Base-by-base conservation (phyloP, 2,329 filamentous ascomycete species). In the Colletotrichum cordylinicola region DNA sequence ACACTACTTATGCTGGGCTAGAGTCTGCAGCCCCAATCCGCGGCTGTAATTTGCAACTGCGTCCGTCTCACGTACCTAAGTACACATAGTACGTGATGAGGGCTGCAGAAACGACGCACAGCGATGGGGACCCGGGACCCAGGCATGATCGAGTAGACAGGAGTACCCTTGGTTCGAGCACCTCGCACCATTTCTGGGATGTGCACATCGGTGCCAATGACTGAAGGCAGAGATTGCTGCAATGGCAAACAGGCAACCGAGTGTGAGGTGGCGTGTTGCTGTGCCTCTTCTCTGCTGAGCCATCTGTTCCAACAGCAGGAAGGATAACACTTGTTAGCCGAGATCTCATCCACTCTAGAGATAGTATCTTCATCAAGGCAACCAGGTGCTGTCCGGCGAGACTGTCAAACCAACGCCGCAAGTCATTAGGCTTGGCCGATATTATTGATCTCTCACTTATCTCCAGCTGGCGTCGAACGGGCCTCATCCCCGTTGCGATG, bases 91-190 rank as follows among this genome's bases (percentile, higher is more conserved):
- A 62, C 61, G 72, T 72, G 62, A 75, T 62, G 37, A 33, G 61
- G 31, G 37, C 61, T 75, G 72, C 68, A 75, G 61, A 39, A 52
- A 58, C 66, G 33, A 60, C 60, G 67, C 72, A 43, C 43, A 43
- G 58, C 8, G 55, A 71, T 21, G 68, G 67, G 21, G 37, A 58
- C 61, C 13, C 67, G 12, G 39, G 67, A 35, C 33, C 39, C 39
- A 60, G 65, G 48, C 43, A 29, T 55, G 21, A 21, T 65, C 27
- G 31, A 35, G 58, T 52, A 24, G 18, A n/a, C 12, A 62, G 58
- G 35, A 62, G 58, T n/a, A 31, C 31, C 58, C 24, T 52, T 29
- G 55, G 27, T 24, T 31, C 18, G 33, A 31, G 33, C 29, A 29
- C 67, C 37, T 64, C 62, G 48, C 16, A 58, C 33, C 55, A 12